phyloP scores from a whole-genome alignment of 768 basidiomycete genomes.

The Omphalotus guepiniiformis region DNA sequence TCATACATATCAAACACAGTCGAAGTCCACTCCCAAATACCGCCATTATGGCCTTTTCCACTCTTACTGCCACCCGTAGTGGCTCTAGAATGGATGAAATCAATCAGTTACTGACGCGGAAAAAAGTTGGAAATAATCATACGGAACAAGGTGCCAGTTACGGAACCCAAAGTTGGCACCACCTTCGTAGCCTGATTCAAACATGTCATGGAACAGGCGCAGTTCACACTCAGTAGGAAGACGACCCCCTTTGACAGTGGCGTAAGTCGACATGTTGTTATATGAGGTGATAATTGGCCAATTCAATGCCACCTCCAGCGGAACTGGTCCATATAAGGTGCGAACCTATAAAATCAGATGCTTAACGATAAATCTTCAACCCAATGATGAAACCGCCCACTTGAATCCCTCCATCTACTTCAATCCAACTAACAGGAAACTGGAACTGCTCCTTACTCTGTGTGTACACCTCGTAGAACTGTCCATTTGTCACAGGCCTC shows the following conservation, averaged over 20 bases:
- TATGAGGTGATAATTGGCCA: conserved; percentile 89
- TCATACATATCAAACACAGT: conserved; percentile 67
- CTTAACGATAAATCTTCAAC: not conserved
- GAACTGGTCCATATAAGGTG: conserved; percentile 82
- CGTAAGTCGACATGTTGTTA: conserved; percentile 74
- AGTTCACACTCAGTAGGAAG: conserved; percentile 91
- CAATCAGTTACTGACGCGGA: not conserved
- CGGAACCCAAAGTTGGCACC: conserved; percentile 83
- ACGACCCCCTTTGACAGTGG: conserved; percentile 84
- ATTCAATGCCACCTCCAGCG: conserved; percentile 66
- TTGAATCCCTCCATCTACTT: conserved; percentile 42
- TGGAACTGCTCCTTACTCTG: conserved; percentile 30
- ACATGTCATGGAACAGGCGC: conserved; percentile 70
- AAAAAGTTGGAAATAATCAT: conserved; percentile 26
- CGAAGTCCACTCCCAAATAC: conserved; percentile 98
- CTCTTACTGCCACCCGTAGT: conserved; percentile 55
- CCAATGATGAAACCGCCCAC: conserved; percentile 27
- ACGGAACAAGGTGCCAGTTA: conserved; percentile 94
- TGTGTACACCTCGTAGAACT: conserved; percentile 70
- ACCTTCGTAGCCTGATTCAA: conserved; percentile 68
- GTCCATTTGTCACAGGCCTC: conserved; percentile 84
- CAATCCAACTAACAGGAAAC: conserved; percentile 74
- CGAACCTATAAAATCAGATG: conserved; percentile 50
- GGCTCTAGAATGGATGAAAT: conserved; percentile 38
- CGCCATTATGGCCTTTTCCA: conserved; percentile 78